Conservation (phyloP, 1,284 basidiomycete species). For the Lentinula novae-zelandiae region DNA sequence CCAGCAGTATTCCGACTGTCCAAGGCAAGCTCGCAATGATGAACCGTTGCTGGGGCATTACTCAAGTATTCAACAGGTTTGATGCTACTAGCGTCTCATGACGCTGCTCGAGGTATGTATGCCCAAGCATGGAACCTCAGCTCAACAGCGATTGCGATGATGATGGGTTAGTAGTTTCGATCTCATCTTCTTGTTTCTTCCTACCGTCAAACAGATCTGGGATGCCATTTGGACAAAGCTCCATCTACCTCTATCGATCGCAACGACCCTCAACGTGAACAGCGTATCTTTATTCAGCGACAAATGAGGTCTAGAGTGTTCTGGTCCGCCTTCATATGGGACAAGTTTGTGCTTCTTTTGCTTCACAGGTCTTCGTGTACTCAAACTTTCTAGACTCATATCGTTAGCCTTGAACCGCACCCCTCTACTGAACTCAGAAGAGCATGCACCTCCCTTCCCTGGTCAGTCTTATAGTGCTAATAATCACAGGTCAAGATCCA, state of each 20-base stretch:
- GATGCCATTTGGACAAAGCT: conserved; percentile 14
- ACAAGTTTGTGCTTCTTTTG: conserved; percentile 8
- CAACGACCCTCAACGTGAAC: conserved; percentile 3
- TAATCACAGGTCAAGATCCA: neutral
- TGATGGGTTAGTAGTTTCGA: conserved; percentile 9
- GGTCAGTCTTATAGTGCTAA: neutral
- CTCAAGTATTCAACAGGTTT: conserved; percentile 8
- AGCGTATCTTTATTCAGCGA: conserved; percentile 5
- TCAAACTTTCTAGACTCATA: conserved; percentile 9
- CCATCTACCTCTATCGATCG: neutral
- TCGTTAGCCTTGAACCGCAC: conserved; percentile 13
- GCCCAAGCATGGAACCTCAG: conserved; percentile 15
- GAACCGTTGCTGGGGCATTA: neutral
- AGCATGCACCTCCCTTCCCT: conserved; percentile 12
- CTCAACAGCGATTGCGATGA: conserved; percentile 15
- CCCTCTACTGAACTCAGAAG: conserved; percentile 9
- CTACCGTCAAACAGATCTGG: conserved; percentile 10
- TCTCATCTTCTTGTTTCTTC: neutral
- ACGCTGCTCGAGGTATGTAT: conserved; percentile 16
- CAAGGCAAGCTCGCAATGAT: conserved; percentile 7
- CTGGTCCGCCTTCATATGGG: conserved; percentile 16
- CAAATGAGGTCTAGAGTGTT: conserved; percentile 14
- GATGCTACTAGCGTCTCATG: conserved; percentile 15
- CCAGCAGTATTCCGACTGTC: conserved; percentile 15
- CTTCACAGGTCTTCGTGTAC: neutral